Evolutionary conservation across 1,284 basidiomycete genomes (phyloP).

Genomic region (Puccinia coronata): DNA sequence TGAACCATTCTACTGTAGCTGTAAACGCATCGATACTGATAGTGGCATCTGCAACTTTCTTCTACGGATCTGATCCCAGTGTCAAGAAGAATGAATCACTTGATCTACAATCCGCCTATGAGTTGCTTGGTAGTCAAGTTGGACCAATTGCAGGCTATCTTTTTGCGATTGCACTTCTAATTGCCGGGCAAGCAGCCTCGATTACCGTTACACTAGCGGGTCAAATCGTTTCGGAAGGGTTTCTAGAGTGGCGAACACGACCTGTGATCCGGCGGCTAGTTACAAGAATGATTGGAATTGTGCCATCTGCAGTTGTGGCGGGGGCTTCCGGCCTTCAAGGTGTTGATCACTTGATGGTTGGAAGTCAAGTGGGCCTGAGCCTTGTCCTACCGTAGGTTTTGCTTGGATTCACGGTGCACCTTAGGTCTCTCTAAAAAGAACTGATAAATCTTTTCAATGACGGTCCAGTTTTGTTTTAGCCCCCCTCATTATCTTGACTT

Average conservation of each 20-base stretch:
- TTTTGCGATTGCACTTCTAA: slow-evolving; percentile 81
- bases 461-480: slow-evolving; percentile 39
- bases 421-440: neutral
- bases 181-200: slow-evolving; percentile 86
- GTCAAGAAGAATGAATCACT: slow-evolving; percentile 63
- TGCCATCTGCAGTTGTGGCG: slow-evolving; percentile 83
- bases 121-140: slow-evolving; percentile 68
- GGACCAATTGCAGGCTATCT: slow-evolving; percentile 75
- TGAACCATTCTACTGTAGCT: slow-evolving; percentile 17
- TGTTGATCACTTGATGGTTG: slow-evolving; percentile 78
- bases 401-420: neutral
- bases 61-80: slow-evolving; percentile 61
- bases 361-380: slow-evolving; percentile 81
- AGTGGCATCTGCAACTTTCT: slow-evolving; percentile 64
- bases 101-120: slow-evolving; percentile 78
- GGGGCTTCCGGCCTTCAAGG: slow-evolving; percentile 73
- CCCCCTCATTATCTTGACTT: slow-evolving; percentile 43
- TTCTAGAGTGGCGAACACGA: slow-evolving; percentile 83
- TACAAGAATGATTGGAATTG: slow-evolving; percentile 78
- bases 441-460: neutral
- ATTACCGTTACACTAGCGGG: slow-evolving; percentile 91
- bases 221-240: slow-evolving; percentile 88
- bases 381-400: slow-evolving; percentile 73
- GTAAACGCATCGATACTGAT: slow-evolving; percentile 61
- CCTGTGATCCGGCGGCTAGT: slow-evolving; percentile 76